Evolutionary conservation across 495 filamentous ascomycete species (phyloP).

Genomic region (Aspergillus haitiensis): DNA sequence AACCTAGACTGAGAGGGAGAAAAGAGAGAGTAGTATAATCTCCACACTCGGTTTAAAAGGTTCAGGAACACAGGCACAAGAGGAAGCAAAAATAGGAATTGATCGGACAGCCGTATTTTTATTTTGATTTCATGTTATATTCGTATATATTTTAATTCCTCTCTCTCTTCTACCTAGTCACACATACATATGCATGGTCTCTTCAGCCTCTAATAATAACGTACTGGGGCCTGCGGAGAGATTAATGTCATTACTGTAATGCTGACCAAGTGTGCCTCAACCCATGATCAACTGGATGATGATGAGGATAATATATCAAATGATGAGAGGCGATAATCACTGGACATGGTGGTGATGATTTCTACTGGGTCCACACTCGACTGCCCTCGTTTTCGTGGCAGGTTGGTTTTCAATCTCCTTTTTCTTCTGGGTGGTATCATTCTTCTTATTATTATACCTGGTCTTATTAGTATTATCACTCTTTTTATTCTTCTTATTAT

Average conservation of each 20-base stretch:
- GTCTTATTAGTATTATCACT: background rate
- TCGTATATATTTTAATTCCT: background rate
- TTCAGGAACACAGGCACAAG: too few relatives aligned
- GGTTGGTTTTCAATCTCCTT: too few relatives aligned
- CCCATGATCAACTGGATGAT: background rate
- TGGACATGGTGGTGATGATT: too few relatives aligned
- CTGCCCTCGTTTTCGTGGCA: too few relatives aligned
- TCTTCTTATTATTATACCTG: background rate
- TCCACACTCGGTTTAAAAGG: too few relatives aligned
- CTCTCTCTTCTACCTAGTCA: background rate
- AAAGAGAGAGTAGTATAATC: too few relatives aligned
- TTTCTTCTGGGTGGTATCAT: background rate
- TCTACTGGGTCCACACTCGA: too few relatives aligned
- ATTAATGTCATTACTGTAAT: background rate
- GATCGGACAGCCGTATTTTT: background rate
- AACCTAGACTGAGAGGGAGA: too few relatives aligned
- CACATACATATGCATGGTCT: slow-evolving; percentile 5
- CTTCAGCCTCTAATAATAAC: slow-evolving; percentile 22
- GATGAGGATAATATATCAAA: too few relatives aligned
- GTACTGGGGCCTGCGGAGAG: slow-evolving; percentile 20
- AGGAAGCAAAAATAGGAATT: too few relatives aligned
- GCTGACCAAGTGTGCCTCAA: background rate
- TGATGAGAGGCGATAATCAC: too few relatives aligned
- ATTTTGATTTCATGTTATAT: background rate
- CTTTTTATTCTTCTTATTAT: background rate